phyloP scores from a whole-genome alignment of 805 yeast genomes.

The Yamadazyma laniorum region DNA sequence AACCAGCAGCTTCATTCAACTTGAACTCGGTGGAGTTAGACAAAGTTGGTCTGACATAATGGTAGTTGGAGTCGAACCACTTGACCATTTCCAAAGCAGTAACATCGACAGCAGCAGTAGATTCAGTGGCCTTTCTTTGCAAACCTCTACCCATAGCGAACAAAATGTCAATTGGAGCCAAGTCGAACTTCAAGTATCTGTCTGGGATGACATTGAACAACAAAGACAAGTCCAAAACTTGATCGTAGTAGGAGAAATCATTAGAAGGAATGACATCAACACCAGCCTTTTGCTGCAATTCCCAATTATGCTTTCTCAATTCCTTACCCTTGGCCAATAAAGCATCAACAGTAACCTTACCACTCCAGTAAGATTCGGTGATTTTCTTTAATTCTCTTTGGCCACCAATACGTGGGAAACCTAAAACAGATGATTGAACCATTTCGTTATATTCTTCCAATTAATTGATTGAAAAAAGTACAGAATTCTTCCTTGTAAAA shows the following conservation, averaged over 20 bases:
- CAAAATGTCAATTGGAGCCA: conserved; percentile 84
- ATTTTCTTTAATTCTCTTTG: conserved; percentile 98
- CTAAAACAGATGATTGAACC: conserved; percentile 97
- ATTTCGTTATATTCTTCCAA: conserved; percentile 34
- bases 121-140: conserved; percentile 91
- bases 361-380: conserved; percentile 98
- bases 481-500: conserved; percentile 2
- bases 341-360: conserved; percentile 85
- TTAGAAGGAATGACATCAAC: conserved; percentile 96
- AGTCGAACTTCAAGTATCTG: conserved; percentile 89
- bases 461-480: conserved; percentile 16
- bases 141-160: conserved; percentile 99
- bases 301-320: conserved; percentile 95
- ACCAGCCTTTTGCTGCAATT: conserved; percentile 94
- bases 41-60: conserved; percentile 99
- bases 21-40: conserved; percentile 93
- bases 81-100: conserved; percentile 99
- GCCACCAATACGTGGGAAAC: conserved; percentile 99
- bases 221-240: conserved; percentile 87
- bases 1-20: conserved; percentile 68
- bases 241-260: conserved; percentile 98
- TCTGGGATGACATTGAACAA: conserved; percentile 96
- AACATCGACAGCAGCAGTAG: conserved; percentile 89
- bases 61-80: conserved; percentile 99
- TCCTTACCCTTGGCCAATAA: conserved; percentile 91